Evolutionary conservation across 139 green algal species (phyloP), one percentile per base, ranked within the genome.

Genomic region (Tetratostichococcus sp.): DNA sequence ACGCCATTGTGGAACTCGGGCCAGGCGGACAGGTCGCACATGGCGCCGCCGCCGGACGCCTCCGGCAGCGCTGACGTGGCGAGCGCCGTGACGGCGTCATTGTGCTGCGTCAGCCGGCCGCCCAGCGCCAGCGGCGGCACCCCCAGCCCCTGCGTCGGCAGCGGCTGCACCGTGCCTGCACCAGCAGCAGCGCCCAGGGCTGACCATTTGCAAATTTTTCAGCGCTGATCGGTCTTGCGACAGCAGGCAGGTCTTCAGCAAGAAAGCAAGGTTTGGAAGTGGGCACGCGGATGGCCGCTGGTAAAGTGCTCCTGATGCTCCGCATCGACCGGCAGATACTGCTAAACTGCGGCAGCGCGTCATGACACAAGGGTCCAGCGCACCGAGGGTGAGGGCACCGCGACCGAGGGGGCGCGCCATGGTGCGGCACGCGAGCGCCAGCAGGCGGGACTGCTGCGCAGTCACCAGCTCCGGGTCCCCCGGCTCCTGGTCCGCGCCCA

Each of bases 1-100:
- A 90, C 91, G 5, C 94, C 96, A 74, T 98, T 97, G 89, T 99
- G 94, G 83, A 98, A 99, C 82, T 99, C 92, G 1, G 94, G 90
- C 96, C 96, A 99, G 0, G 86, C 90, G 0, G 88, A 93, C 30
- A 93, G 67, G 34, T 96, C 90, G 22, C 83, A 82, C 0, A 84
- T 75, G 8, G 86, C 91, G 14, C 89, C 90, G 4, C 82, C 84
- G 67, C 85, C 86, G 28, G 84, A 82, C 22, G 86, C 84, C 34
- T 82, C 67, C 33, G 43, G 17, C 11, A 62, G 26, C 2, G 86
- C 82, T 1, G 69, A 75, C 0, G 79, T 82, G 33, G 94, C 74
- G 80, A 97, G 91, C 62, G 97, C 76, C 50, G 86, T 93, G 42
- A 97, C 80, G 17, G 87, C 75, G 33, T 86, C 84, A 50, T 90